Evolutionary conservation across 2,329 filamentous ascomycete genomes (phyloP).

Genomic region (Penicillium sp.): DNA sequence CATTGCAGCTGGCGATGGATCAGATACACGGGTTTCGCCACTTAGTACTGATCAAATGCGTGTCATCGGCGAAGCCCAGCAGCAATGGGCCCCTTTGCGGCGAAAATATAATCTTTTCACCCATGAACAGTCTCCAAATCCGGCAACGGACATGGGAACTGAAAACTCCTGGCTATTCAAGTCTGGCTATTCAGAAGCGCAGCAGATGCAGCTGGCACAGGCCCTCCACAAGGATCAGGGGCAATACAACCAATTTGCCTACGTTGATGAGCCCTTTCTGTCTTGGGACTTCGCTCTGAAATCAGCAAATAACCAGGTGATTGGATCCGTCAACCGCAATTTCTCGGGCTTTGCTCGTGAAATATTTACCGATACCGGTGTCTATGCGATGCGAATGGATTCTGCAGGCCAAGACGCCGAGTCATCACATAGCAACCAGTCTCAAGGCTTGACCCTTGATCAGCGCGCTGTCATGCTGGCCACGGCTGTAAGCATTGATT

Average conservation of each 20-base stretch:
- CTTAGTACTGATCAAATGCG: slow-evolving; percentile 59
- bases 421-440: slow-evolving; percentile 25
- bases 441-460: slow-evolving; percentile 61
- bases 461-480: slow-evolving; percentile 66
- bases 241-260: slow-evolving; percentile 60
- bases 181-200: slow-evolving; percentile 50
- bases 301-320: slow-evolving; percentile 49
- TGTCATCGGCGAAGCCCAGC: slow-evolving; percentile 62
- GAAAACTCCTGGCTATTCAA: slow-evolving; percentile 45
- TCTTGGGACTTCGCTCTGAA: slow-evolving; percentile 65
- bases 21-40: slow-evolving; percentile 53
- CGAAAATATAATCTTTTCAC: slow-evolving; percentile 66
- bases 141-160: slow-evolving; percentile 37
- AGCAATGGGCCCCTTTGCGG: slow-evolving; percentile 62
- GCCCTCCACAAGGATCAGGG: slow-evolving; percentile 34
- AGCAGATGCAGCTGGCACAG: slow-evolving; percentile 45
- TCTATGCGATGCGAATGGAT: slow-evolving; percentile 65
- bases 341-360: slow-evolving; percentile 63
- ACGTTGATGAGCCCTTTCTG: slow-evolving; percentile 61
- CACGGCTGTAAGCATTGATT: slow-evolving; percentile 64
- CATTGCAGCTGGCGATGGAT: slow-evolving; percentile 39
- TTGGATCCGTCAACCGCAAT: slow-evolving; percentile 64
- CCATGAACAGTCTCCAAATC: slow-evolving; percentile 48
- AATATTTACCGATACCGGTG: slow-evolving; percentile 65
- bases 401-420: slow-evolving; percentile 50